Percentiles rank a stretch among this genome's conserved stretches.
These are phyloP conservation scores for Thermoascus crustaceus DNA, from an alignment of 2,329 filamentous ascomycete genomes.

Conservation along the genomic window DNA sequence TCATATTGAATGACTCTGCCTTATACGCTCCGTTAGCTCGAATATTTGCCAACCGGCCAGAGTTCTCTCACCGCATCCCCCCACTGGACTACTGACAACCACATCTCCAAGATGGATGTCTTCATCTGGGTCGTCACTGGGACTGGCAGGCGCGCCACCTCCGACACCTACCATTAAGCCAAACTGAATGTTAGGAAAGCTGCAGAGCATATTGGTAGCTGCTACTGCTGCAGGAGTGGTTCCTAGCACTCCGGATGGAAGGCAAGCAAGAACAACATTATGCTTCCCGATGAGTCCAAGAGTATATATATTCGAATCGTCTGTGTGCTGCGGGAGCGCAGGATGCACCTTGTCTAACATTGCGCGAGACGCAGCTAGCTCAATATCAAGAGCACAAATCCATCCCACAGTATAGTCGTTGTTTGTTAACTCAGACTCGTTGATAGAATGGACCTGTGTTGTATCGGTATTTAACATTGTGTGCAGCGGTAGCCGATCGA, in stretches of 20 bases:
- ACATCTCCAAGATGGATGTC: conserved; percentile 8
- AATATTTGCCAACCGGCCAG: too few species aligned
- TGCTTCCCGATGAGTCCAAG: conserved; percentile 1
- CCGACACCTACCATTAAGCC: conserved; percentile 9
- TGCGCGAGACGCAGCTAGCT: neutral
- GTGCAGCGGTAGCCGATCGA: too few species aligned
- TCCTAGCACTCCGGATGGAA: neutral
- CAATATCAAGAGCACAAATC: conserved; percentile 1
- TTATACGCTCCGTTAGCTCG: neutral
- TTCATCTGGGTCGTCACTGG: neutral
- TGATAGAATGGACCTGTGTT: too few species aligned
- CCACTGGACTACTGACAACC: conserved; percentile 3
- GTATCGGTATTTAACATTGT: too few species aligned
- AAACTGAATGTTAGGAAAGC: conserved; percentile 5
- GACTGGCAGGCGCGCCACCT: conserved; percentile 5
- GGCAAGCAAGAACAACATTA: conserved; percentile 9
- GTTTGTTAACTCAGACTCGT: neutral
- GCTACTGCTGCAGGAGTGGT: conserved; percentile 9
- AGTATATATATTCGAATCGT: neutral
- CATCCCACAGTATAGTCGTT: conserved; percentile 4
- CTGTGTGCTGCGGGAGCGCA: neutral
- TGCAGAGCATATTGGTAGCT: conserved; percentile 8
- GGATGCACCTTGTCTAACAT: neutral
- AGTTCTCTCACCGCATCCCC: too few species aligned
- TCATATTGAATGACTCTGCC: conserved; percentile 4